phyloP scores from a whole-genome alignment of 2,329 filamentous ascomycete species.

The Bipolaris sorokiniana region DNA sequence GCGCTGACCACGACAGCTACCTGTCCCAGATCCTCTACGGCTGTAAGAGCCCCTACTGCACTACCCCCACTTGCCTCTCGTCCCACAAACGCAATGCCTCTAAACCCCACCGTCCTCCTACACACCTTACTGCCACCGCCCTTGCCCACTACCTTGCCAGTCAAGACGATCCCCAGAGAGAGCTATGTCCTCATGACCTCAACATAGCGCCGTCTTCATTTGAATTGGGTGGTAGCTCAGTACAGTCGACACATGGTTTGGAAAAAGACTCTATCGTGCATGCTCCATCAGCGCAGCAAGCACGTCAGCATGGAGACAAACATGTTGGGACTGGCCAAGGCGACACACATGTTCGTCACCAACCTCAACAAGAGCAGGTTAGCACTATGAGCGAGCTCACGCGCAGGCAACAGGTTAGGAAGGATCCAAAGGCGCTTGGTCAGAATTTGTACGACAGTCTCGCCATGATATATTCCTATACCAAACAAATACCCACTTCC shows the following conservation, averaged over 20 bases:
- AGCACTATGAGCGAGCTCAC: constrained; percentile 26
- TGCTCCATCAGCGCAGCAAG: constrained; percentile 6
- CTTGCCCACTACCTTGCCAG: constrained; percentile 81
- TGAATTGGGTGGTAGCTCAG: constrained; percentile 25
- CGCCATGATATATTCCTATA: constrained; percentile 44
- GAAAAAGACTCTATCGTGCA: constrained; percentile 13
- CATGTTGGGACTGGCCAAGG: not conserved
- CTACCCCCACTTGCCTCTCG: constrained; percentile 79
- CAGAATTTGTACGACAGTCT: constrained; percentile 60
- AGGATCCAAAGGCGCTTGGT: constrained; percentile 67
- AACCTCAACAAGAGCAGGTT: not conserved
- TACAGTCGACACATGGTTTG: not conserved
- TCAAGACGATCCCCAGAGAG: constrained; percentile 75
- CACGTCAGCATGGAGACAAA: not conserved
- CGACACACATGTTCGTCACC: not conserved
- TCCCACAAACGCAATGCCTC: constrained; percentile 72
- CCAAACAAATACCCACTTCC: constrained; percentile 39
- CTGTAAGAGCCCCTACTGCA: constrained; percentile 72
- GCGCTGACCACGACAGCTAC: constrained; percentile 61
- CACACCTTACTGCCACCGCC: constrained; percentile 78
- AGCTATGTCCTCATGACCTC: constrained; percentile 65
- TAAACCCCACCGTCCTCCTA: constrained; percentile 77
- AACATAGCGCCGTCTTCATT: constrained; percentile 40
- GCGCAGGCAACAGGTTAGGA: constrained; percentile 45
- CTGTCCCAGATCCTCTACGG: constrained; percentile 82